Evolutionary conservation across 2,329 filamentous ascomycete genomes (phyloP).

Genomic region (Corniculantispora saksenae): DNA sequence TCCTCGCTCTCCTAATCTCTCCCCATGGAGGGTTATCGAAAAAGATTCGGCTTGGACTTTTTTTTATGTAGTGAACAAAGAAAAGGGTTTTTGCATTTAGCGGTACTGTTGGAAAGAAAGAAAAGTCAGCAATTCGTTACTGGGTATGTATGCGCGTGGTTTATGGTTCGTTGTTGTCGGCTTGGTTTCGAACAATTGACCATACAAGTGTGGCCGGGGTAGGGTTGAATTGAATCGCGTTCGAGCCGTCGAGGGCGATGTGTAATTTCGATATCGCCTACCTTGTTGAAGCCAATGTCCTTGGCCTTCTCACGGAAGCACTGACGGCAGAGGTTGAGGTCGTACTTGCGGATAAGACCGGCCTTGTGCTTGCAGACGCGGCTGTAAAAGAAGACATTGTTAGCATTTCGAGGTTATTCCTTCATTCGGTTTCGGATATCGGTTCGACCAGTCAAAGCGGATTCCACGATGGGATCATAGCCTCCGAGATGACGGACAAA

Average conservation of each 20-base stretch:
- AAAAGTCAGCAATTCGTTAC: constrained; percentile 25
- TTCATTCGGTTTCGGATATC: not conserved
- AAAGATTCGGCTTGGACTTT: constrained; percentile 18
- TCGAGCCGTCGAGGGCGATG: not conserved
- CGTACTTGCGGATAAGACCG: constrained; percentile 99
- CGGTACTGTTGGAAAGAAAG: constrained; percentile 34
- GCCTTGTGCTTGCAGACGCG: constrained; percentile 85
- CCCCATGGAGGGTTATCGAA: constrained; percentile 16
- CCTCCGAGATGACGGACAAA: not conserved
- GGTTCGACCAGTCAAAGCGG: not conserved
- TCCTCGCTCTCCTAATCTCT: constrained; percentile 15
- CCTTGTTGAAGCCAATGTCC: constrained; percentile 75
- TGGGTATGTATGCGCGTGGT: not conserved
- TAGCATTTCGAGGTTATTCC: constrained; percentile 27
- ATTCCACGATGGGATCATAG: not conserved
- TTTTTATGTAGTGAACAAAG: constrained; percentile 6
- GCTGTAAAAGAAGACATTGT: constrained; percentile 42
- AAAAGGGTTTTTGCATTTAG: constrained; percentile 30
- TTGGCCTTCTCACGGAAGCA: constrained; percentile 75
- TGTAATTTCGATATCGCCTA: constrained; percentile 35
- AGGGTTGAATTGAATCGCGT: not conserved
- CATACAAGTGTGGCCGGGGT: not conserved
- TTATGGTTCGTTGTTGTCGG: not conserved
- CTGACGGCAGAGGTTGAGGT: constrained; percentile 84
- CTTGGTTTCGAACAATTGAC: not conserved